These are phyloP conservation scores for Alternaria arbusti DNA, from an alignment of 2,329 filamentous ascomycete species.

Conservation along the genomic window DNA sequence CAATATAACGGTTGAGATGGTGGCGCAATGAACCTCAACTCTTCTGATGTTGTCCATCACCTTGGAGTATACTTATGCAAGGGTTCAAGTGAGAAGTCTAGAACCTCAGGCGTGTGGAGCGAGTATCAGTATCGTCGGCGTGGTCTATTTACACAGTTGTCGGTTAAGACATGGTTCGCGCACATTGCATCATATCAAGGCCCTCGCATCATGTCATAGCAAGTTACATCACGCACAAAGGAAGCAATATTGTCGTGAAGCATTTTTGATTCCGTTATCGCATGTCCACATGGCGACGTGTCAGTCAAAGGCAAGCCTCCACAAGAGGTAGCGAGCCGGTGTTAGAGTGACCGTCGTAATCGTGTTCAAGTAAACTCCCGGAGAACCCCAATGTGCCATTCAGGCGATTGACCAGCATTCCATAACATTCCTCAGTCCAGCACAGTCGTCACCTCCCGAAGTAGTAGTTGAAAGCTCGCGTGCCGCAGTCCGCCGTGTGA, in stretches of 20 bases:
- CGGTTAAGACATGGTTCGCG: neutral
- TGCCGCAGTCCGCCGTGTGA: conserved; percentile 34
- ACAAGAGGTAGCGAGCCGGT: conserved; percentile 39
- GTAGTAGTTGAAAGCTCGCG: conserved; percentile 31
- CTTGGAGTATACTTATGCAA: no score
- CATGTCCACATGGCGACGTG: conserved; percentile 46
- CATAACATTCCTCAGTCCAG: conserved; percentile 34
- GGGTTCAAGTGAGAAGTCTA: neutral
- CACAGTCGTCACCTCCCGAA: conserved; percentile 31
- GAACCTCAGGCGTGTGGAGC: neutral
- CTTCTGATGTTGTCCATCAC: no score
- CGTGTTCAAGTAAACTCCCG: conserved; percentile 44
- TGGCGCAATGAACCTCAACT: no score
- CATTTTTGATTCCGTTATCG: conserved; percentile 45
- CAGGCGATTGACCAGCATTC: conserved; percentile 43
- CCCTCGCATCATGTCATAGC: neutral
- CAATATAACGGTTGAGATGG: no score
- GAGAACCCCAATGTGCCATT: conserved; percentile 38
- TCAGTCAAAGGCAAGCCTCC: conserved; percentile 46
- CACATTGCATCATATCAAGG: neutral
- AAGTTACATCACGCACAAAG: conserved; percentile 13
- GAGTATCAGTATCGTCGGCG: neutral
- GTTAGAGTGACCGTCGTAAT: conserved; percentile 44
- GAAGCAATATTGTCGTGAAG: conserved; percentile 42
- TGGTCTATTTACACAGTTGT: neutral